Conservation (phyloP, 371 early-diverging fungal species). For the Mortierella sp. region DNA sequence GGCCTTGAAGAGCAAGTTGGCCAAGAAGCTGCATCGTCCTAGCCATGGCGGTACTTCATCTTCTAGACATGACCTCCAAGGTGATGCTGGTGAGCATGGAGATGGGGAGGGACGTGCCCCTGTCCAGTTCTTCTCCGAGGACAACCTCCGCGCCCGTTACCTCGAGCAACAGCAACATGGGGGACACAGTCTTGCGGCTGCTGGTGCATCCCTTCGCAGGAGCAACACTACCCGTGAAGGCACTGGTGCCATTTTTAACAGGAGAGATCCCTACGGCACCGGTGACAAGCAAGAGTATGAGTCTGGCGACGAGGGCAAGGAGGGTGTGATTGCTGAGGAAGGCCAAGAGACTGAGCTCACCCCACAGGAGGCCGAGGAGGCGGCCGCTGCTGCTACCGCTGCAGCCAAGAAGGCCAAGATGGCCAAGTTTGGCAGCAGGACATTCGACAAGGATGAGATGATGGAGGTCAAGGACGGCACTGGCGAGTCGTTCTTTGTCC, state of each 20-base stretch:
- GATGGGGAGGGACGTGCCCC: conserved; percentile 35
- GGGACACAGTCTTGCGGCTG: conserved; percentile 43
- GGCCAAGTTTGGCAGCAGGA: conserved; percentile 52
- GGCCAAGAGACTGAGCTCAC: neutral
- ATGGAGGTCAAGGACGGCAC: conserved; percentile 55
- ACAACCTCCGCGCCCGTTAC: conserved; percentile 50
- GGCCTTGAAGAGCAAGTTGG: conserved; percentile 54
- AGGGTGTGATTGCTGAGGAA: neutral
- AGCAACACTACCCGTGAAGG: conserved; percentile 53
- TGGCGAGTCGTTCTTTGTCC: conserved; percentile 57
- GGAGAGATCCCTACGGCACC: conserved; percentile 11
- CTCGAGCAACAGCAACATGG: conserved; percentile 46
- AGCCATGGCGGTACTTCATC: conserved; percentile 34
- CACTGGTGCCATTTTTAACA: conserved; percentile 7
- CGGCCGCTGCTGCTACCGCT: conserved; percentile 16
- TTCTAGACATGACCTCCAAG: conserved; percentile 15
- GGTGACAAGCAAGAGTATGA: conserved; percentile 54
- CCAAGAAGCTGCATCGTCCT: conserved; percentile 55
- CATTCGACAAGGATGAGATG: conserved; percentile 59
- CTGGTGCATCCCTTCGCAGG: conserved; percentile 50
- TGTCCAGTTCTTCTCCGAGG: conserved; percentile 58
- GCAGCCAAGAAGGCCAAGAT: conserved; percentile 30
- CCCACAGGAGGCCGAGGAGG: neutral
- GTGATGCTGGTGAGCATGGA: conserved; percentile 5
- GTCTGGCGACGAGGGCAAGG: conserved; percentile 26